Conservation (phyloP, 148 eudicot species). For the Pharnaceum exiguum region DNA sequence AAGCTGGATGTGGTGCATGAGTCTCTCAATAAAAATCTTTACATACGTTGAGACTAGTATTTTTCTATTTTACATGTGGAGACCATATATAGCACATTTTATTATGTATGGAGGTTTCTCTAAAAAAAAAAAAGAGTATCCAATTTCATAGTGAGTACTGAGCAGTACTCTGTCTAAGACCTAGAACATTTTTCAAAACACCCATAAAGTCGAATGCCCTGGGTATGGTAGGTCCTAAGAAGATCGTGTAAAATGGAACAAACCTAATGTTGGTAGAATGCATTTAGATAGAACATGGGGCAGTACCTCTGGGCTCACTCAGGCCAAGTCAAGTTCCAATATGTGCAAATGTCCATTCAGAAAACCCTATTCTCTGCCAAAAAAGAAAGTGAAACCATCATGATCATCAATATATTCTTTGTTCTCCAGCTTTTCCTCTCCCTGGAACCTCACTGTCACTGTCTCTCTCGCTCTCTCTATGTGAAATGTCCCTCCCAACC, state of each 20-base stretch:
- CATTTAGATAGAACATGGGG: background rate
- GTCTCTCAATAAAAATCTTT: too few species aligned
- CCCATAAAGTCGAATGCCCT: background rate
- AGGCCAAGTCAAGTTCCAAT: slow-evolving; percentile 1
- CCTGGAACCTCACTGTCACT: background rate
- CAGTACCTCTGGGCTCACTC: background rate
- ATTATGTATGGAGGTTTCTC: too few species aligned
- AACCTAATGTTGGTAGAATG: too few species aligned
- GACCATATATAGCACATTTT: too few species aligned
- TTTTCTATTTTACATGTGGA: background rate
- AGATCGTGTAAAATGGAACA: background rate
- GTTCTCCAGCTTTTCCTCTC: background rate
- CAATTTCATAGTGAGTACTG: too few species aligned
- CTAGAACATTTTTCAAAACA: background rate
- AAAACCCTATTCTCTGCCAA: background rate
- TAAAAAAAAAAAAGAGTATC: too few species aligned
- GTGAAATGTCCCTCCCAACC: slow-evolving; percentile 9
- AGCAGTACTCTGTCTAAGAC: too few species aligned
- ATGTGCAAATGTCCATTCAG: slow-evolving; percentile 6
- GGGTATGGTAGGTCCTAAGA: slow-evolving; percentile 13
- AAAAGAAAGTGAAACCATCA: background rate
- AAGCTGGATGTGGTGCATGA: too few species aligned
- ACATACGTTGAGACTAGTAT: too few species aligned
- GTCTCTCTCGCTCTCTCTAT: background rate
- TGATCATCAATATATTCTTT: slow-evolving; percentile 6